Base-by-base conservation (phyloP, 2,329 filamentous ascomycete genomes). In the Trichophyton mentagrophytes region DNA sequence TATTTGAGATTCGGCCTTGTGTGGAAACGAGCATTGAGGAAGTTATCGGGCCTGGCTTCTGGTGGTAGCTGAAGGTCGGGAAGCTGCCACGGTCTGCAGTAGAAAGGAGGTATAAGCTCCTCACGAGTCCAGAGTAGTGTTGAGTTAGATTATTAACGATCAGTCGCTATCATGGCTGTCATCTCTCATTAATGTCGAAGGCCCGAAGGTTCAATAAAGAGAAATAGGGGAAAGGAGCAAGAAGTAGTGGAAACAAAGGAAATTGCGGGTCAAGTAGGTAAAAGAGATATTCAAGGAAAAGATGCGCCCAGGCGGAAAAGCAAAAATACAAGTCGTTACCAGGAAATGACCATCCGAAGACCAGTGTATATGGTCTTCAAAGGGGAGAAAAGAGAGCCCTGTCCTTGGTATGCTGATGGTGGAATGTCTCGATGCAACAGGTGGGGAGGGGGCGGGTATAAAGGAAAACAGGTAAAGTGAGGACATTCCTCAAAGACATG, bases 291-390 rank as follows among this genome's bases (percentile, higher is more conserved):
- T 22, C 46, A 55, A 55, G 49, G 49, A 36, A 55, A 55, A 44
- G 1, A 55, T 55, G 49, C 49, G 25, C 49, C 49, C 49, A 55
- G 49, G 17, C 33, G 20, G 8, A 27, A 55, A 55, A 33, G 15
- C 49, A 55, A 36, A 55, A 55, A 55, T 33, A 55, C 49, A 55
- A 27, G 33, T 55, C 49, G 27, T 55, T 55, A 55, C 49, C 49
- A 55, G 27, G 25, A 49, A 55, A 55, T 27, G 5, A 15, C 25
- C 49, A 55, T 55, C 27, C 15, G 30, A 55, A 55, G 49, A 55
- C n/a, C 33, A 17, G 27, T 55, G 46, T 25, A 13, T 27, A 17
- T 4, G 15, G 27, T 55, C 15, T 55, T 33, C 22, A 20, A 33
- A n/a, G 33, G 20, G 15, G 4, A 36, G 27, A 20, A 8, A 15